These are phyloP conservation scores for Globisporangium alternatum DNA, from an alignment of 352 stramenopile species.

Conservation along the genomic window DNA sequence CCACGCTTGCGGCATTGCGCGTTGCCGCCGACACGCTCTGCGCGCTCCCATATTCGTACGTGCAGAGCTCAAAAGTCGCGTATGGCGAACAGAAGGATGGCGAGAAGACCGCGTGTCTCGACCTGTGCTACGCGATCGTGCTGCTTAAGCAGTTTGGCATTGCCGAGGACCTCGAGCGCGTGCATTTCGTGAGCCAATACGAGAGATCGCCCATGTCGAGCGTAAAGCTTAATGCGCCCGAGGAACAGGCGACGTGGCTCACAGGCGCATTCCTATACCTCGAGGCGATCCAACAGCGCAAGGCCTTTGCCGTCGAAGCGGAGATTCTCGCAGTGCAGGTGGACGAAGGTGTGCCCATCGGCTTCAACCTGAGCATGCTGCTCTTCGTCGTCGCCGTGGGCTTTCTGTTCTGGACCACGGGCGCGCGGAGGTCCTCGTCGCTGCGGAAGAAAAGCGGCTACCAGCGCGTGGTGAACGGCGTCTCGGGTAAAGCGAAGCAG, in stretches of 20 bases:
- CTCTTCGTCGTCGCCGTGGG: slow-evolving; percentile 44
- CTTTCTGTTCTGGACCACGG: slow-evolving; percentile 54
- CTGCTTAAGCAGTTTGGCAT: slow-evolving; percentile 56
- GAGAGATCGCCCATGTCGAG: slow-evolving; percentile 21
- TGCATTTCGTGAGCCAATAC: slow-evolving; percentile 54
- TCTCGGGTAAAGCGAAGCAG: slow-evolving; percentile 30
- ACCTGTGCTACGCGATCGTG: slow-evolving; percentile 64
- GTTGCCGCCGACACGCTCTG: slow-evolving; percentile 41
- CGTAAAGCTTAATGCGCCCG: slow-evolving; percentile 10
- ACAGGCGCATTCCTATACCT: slow-evolving; percentile 68
- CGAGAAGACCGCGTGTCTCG: slow-evolving; percentile 40
- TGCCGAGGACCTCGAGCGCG: slow-evolving; percentile 41
- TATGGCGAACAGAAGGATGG: slow-evolving; percentile 20
- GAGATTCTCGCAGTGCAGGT: slow-evolving; percentile 64
- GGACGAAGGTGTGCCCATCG: slow-evolving; percentile 62
- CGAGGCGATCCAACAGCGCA: slow-evolving; percentile 54
- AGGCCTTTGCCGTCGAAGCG: slow-evolving; percentile 20
- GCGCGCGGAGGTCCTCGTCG: not conserved
- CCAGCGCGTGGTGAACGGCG: slow-evolving; percentile 31
- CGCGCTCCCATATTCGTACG: slow-evolving; percentile 12
- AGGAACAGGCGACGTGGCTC: slow-evolving; percentile 54
- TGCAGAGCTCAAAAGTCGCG: slow-evolving; percentile 10
- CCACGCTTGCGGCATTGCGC: slow-evolving; percentile 34
- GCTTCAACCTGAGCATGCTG: slow-evolving; percentile 62
- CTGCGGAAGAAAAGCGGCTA: slow-evolving; percentile 26